Conservation (phyloP, 306 rosid species). For the Erythrophleum fordii region DNA sequence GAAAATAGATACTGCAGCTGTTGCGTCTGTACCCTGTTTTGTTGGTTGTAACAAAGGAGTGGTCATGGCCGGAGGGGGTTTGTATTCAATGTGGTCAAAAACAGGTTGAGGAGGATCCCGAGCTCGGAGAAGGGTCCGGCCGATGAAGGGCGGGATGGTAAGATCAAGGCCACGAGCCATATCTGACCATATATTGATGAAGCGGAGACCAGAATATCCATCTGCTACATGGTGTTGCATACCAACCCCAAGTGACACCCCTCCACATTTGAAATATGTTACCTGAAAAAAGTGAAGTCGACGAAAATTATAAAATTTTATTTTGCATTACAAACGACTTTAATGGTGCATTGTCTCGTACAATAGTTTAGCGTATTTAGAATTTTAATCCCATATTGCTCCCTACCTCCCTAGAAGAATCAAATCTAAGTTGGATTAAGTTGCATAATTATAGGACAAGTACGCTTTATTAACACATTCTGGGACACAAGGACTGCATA, state of each 20-base stretch:
- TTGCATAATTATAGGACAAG: no score
- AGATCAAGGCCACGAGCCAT: neutral
- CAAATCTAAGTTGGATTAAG: no score
- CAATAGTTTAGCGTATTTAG: neutral
- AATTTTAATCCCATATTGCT: neutral
- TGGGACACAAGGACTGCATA: no score
- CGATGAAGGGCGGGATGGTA: no score
- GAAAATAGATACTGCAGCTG: neutral
- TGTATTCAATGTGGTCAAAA: no score
- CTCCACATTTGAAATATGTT: neutral
- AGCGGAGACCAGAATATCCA: neutral
- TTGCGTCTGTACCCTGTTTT: neutral
- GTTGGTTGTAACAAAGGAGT: neutral
- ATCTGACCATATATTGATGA: neutral
- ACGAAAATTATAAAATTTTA: neutral
- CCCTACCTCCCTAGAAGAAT: no score
- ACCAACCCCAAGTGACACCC: neutral
- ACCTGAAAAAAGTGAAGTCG: neutral
- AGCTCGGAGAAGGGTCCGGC: no score
- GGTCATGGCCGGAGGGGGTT: neutral
- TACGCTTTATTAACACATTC: no score
- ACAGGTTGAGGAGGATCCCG: no score
- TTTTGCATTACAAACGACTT: neutral
- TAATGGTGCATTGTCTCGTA: neutral
- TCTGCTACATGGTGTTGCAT: neutral